Conservation (phyloP, 2,329 filamentous ascomycete genomes). For the Biscogniauxia sp. region DNA sequence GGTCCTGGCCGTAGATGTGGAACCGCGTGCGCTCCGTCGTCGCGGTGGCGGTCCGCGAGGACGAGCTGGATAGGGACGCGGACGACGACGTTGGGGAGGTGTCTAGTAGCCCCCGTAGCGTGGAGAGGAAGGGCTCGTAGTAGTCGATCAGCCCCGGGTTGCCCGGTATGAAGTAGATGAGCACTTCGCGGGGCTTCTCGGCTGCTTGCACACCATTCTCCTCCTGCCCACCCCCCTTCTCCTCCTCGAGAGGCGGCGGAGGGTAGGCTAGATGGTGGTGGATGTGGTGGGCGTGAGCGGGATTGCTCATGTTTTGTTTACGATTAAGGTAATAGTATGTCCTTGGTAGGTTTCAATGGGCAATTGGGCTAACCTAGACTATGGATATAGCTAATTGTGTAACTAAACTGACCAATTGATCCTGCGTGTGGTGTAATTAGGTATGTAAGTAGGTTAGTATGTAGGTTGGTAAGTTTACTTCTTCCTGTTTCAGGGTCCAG, state of each 20-base stretch:
- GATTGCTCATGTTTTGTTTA: background rate
- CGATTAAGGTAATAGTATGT: no score
- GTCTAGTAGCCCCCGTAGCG: constrained; percentile 54
- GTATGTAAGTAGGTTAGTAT: background rate
- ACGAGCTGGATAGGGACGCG: no score
- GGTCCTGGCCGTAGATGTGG: constrained; percentile 57
- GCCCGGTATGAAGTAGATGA: constrained; percentile 72
- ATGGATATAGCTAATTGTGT: no score
- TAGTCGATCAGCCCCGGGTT: constrained; percentile 76
- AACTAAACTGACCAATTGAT: no score
- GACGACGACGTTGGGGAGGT: constrained; percentile 22
- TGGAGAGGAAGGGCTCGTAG: constrained; percentile 65
- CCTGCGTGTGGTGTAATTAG: no score
- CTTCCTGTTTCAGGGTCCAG: background rate
- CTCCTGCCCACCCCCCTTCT: background rate
- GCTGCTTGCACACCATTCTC: background rate
- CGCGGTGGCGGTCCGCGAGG: background rate
- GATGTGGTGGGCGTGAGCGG: background rate
- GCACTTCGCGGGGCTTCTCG: constrained; percentile 29
- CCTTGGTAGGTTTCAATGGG: background rate
- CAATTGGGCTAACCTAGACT: background rate
- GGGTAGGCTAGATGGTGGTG: constrained; percentile 17
- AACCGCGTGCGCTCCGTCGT: constrained; percentile 35
- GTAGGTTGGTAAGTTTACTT: background rate
- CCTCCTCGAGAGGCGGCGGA: constrained; percentile 3